A percentile compares a stretch with the other conserved stretches of the same genome.
These are phyloP conservation scores for Hygrocybe coccinea DNA, from an alignment of 768 basidiomycete genomes.

Conservation along the genomic window DNA sequence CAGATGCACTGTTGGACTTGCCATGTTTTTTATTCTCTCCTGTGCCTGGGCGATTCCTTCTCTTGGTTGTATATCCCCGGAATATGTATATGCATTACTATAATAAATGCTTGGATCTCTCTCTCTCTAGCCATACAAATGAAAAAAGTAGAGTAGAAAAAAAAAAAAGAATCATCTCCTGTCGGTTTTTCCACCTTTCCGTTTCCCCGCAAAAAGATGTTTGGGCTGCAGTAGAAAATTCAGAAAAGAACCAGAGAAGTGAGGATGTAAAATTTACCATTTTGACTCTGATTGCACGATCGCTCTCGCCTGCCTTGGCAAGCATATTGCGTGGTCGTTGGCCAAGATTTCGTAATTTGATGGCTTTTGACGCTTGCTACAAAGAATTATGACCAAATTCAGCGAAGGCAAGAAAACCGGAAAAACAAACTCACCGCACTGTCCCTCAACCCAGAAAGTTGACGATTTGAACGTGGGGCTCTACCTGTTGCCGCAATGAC, in stretches of 20 bases:
- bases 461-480: conserved; percentile 66
- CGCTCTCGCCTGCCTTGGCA: conserved; percentile 88
- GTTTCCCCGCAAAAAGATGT: conserved; percentile 81
- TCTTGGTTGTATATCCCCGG: not conserved
- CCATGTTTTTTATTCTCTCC: not conserved
- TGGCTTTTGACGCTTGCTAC: conserved; percentile 76
- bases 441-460: conserved; percentile 75
- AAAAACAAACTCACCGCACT: conserved; percentile 47
- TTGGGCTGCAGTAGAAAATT: conserved; percentile 55
- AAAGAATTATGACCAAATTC: conserved; percentile 5
- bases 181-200: conserved; percentile 78
- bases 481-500: conserved; percentile 47
- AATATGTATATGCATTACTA: too few species aligned
- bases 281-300: conserved; percentile 75
- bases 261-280: conserved; percentile 50
- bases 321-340: conserved; percentile 83
- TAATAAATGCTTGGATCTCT: too few species aligned
- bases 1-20: not conserved
- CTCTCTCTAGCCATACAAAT: not conserved
- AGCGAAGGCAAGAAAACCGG: conserved; percentile 7
- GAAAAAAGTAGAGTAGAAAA: not conserved
- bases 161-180: conserved; percentile 48
- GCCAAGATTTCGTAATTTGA: conserved; percentile 77
- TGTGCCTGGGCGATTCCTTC: not conserved
- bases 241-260: not conserved